phyloP scores from a whole-genome alignment of 164 flowering plant genomes.

The Annona cherimola region DNA sequence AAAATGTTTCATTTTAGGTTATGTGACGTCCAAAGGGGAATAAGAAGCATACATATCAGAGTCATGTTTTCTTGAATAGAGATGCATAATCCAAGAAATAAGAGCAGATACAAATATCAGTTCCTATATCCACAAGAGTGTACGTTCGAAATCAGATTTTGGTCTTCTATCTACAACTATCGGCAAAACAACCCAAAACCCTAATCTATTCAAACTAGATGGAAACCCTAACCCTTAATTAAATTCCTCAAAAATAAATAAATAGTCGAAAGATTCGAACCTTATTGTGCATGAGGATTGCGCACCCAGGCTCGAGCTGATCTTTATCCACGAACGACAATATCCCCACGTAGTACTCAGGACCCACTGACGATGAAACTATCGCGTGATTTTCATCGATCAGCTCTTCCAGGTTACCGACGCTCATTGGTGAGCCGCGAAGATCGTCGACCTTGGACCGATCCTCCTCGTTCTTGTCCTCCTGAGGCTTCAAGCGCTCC shows the following conservation, averaged over 20 bases:
- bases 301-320: slow-evolving; percentile 40
- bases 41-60: too few relatives aligned
- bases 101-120: too few relatives aligned
- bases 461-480: slow-evolving; percentile 40
- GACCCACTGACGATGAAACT: slow-evolving; percentile 32
- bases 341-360: slow-evolving; percentile 32
- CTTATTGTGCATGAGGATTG: slow-evolving; percentile 40
- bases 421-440: slow-evolving; percentile 36
- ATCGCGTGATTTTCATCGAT: slow-evolving; percentile 42
- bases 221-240: too few relatives aligned
- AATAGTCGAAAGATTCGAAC: neutral
- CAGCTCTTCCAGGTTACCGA: slow-evolving; percentile 29
- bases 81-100: too few relatives aligned
- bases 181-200: too few relatives aligned
- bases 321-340: slow-evolving; percentile 37
- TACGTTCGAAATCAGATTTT: too few relatives aligned
- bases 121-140: too few relatives aligned
- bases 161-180: too few relatives aligned
- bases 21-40: too few relatives aligned
- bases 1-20: too few relatives aligned
- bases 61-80: too few relatives aligned
- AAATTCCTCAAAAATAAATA: neutral
- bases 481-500: slow-evolving; percentile 38
- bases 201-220: too few relatives aligned
- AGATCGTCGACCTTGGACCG: slow-evolving; percentile 35